These are phyloP conservation scores for Bauhinia variegata DNA, from an alignment of 306 rosid genomes.

Conservation along the genomic window DNA sequence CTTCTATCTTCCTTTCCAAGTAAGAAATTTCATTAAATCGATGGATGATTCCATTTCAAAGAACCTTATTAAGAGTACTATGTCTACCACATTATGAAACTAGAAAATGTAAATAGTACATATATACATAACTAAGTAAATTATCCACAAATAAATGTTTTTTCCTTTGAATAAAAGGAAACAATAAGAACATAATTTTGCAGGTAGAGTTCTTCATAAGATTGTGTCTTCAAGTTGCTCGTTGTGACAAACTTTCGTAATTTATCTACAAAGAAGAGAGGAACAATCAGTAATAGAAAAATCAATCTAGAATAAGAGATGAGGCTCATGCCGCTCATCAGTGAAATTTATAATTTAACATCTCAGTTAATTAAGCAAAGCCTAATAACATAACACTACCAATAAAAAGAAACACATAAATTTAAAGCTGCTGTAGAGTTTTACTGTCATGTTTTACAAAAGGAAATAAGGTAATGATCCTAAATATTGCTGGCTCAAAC, in stretches of 20 bases:
- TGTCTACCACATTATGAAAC: no score
- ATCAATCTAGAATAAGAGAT: slow-evolving; percentile 1
- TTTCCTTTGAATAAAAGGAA: no score
- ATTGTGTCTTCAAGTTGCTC: slow-evolving; percentile 50
- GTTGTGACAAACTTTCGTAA: slow-evolving; percentile 9
- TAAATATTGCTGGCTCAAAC: not conserved
- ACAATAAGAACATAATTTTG: no score
- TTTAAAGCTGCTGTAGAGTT: slow-evolving; percentile 13
- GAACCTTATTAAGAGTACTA: no score
- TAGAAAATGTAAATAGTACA: no score
- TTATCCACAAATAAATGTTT: no score
- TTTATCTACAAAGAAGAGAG: slow-evolving; percentile 40
- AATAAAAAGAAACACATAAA: not conserved
- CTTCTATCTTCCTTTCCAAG: no score
- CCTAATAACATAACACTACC: not conserved
- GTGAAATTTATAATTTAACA: not conserved
- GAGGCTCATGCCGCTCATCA: not conserved
- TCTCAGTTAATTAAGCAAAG: not conserved
- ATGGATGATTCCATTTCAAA: no score
- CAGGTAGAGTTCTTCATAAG: slow-evolving; percentile 15
- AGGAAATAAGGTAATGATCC: no score
- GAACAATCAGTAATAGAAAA: slow-evolving; percentile 13
- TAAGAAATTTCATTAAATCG: no score
- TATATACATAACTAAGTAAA: no score
- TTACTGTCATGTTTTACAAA: slow-evolving; percentile 1